These are phyloP conservation scores for Tetrapisispora iriomotensis DNA, from an alignment of 805 yeast species.

Conservation along the genomic window DNA sequence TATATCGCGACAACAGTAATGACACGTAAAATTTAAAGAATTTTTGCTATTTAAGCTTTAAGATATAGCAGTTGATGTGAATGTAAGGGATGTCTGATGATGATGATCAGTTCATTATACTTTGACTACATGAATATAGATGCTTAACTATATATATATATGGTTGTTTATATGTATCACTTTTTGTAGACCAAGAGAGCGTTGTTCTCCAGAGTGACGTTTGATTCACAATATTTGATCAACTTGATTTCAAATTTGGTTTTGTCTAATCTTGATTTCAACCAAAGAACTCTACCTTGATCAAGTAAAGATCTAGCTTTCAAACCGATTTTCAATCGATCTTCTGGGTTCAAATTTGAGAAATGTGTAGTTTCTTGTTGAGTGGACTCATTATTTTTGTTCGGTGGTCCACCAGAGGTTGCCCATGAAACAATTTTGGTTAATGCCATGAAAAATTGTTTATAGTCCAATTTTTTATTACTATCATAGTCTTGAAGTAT, in stretches of 20 bases:
- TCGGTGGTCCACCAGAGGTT: slow-evolving; percentile 53
- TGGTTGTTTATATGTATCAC: neutral
- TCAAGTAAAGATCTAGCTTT: slow-evolving; percentile 67
- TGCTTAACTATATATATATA: neutral
- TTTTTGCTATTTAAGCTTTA: no score
- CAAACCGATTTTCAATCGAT: slow-evolving; percentile 54
- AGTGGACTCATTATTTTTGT: slow-evolving; percentile 18
- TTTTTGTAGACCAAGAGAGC: slow-evolving; percentile 33
- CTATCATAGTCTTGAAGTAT: slow-evolving; percentile 33
- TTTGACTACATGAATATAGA: no score
- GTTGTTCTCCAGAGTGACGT: slow-evolving; percentile 62
- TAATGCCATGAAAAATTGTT: slow-evolving; percentile 37
- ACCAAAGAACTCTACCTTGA: slow-evolving; percentile 42
- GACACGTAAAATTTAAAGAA: no score
- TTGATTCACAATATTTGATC: slow-evolving; percentile 47
- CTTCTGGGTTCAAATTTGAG: slow-evolving; percentile 35
- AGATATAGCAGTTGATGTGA: no score
- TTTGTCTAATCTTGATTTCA: slow-evolving; percentile 34
- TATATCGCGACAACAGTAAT: no score
- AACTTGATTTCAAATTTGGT: slow-evolving; percentile 38
- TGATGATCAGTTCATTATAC: no score
- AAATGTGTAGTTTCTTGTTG: slow-evolving; percentile 27
- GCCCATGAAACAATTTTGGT: slow-evolving; percentile 82
- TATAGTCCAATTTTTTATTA: slow-evolving; percentile 11
- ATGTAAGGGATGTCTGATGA: no score